Percentiles rank a stretch among this genome's conserved stretches.
phyloP scores from a whole-genome alignment of 164 flowering plant species.

The Malania oleifera region DNA sequence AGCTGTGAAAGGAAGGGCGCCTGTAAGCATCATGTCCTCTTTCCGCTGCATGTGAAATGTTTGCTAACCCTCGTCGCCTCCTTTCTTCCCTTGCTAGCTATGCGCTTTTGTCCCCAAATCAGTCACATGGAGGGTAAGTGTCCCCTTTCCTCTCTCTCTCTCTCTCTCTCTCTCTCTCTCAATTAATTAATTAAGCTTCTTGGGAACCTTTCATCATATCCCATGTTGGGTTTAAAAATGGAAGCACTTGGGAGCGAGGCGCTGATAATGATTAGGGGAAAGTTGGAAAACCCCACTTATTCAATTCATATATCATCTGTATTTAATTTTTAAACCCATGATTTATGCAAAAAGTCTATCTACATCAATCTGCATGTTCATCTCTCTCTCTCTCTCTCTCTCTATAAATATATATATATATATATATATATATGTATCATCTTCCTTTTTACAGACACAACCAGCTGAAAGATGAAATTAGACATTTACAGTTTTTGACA shows the following conservation, averaged over 20 bases:
- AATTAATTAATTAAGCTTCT: not conserved
- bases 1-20: constrained; percentile 23
- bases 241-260: constrained; percentile 8
- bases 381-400: too few species aligned
- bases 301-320: too few species aligned
- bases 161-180: constrained; percentile 6
- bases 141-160: constrained; percentile 7
- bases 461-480: too few species aligned
- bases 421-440: too few species aligned
- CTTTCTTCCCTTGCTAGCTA: constrained; percentile 35
- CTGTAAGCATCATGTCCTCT: constrained; percentile 18
- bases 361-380: too few species aligned
- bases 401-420: too few species aligned
- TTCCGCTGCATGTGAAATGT: constrained; percentile 41
- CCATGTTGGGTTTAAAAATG: constrained; percentile 7
- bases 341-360: too few species aligned
- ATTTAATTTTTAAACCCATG: too few species aligned
- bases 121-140: constrained; percentile 36
- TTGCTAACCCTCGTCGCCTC: constrained; percentile 37
- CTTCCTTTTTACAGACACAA: too few species aligned
- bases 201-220: constrained; percentile 14
- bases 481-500: too few species aligned
- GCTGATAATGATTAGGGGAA: constrained; percentile 16
- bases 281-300: constrained; percentile 11
- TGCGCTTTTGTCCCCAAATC: constrained; percentile 52